Conservation (phyloP, 441 rosid species). For the Flueggea neowawraea region DNA sequence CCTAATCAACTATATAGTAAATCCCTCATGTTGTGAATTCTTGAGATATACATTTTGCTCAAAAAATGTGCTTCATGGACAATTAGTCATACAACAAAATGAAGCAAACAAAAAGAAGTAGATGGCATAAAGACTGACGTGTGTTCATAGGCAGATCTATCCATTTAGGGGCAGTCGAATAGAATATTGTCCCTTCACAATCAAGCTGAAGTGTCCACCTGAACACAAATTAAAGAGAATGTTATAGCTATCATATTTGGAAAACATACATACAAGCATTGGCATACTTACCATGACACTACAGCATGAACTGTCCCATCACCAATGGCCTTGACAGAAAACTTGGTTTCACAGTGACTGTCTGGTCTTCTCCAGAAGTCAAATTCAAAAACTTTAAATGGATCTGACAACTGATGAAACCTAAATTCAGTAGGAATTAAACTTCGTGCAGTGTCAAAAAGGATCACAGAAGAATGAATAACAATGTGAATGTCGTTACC, state of each 20-base stretch:
- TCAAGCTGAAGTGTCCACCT: conserved; percentile 99
- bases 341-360: conserved; percentile 54
- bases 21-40: no score
- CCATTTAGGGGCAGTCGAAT: conserved; percentile 93
- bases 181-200: conserved; percentile 74
- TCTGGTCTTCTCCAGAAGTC: conserved; percentile 95
- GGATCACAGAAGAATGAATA: conserved; percentile 13
- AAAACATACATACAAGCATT: neutral
- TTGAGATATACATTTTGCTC: no score
- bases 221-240: conserved; percentile 16
- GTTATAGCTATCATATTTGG: neutral
- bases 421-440: conserved; percentile 38
- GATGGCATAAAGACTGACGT: conserved; percentile 27
- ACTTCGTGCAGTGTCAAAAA: conserved; percentile 21
- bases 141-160: conserved; percentile 38
- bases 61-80: no score
- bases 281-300: conserved; percentile 64
- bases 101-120: neutral
- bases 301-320: conserved; percentile 82
- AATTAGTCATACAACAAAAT: no score
- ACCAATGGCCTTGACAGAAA: conserved; percentile 48
- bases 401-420: conserved; percentile 86
- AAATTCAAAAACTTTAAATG: conserved; percentile 86
- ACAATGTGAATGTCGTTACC: conserved; percentile 38
- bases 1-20: no score